phyloP scores from a whole-genome alignment of 1,139 yeast genomes.

The Debaryomyces sp. region DNA sequence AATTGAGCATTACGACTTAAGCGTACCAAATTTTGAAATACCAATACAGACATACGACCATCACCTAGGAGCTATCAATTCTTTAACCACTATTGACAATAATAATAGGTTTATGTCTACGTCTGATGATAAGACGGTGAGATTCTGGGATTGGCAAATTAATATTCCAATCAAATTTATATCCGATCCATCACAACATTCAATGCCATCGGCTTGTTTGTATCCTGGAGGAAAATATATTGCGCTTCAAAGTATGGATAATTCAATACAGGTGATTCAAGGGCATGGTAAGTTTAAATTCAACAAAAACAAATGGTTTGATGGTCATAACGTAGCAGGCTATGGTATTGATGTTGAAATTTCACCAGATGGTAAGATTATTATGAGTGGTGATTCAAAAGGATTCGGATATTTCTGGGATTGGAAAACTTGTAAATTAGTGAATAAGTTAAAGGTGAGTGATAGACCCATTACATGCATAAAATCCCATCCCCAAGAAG shows the following conservation, averaged over 20 bases:
- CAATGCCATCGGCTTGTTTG: constrained; percentile 68
- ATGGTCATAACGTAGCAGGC: constrained; percentile 79
- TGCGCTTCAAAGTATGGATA: constrained; percentile 84
- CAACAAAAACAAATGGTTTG: constrained; percentile 61
- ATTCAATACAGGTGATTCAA: constrained; percentile 64
- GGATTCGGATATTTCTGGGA: constrained; percentile 81
- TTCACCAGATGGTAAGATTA: constrained; percentile 77
- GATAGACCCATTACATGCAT: constrained; percentile 60
- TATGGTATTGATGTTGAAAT: constrained; percentile 69
- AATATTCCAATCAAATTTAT: constrained; percentile 83
- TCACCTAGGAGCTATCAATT: constrained; percentile 74
- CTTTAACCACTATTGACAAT: constrained; percentile 60
- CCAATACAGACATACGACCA: constrained; percentile 77
- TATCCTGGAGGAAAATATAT: constrained; percentile 66
- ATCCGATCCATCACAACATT: constrained; percentile 78
- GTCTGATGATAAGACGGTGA: constrained; percentile 79
- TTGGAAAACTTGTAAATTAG: constrained; percentile 68
- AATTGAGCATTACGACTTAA: constrained; percentile 68
- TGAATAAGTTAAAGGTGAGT: constrained; percentile 58
- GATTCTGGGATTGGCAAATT: constrained; percentile 86
- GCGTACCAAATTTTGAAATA: constrained; percentile 32
- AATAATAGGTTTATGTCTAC: constrained; percentile 69
- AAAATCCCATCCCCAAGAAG: constrained; percentile 72
- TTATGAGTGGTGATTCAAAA: constrained; percentile 76
- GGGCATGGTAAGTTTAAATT: constrained; percentile 63